Conservation (phyloP, 2,329 filamentous ascomycete species). For the Apiospora kogelbergensis region DNA sequence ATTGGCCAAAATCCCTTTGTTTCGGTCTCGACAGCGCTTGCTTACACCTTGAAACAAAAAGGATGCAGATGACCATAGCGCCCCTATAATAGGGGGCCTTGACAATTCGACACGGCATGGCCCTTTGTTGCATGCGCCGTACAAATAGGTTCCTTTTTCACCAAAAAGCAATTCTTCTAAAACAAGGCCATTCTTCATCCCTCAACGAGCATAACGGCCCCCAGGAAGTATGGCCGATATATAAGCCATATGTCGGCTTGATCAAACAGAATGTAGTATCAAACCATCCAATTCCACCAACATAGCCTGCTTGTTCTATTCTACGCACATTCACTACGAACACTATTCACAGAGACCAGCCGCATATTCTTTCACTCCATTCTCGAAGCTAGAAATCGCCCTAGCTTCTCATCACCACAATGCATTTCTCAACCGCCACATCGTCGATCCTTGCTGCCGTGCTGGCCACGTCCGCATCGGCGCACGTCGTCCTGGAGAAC, state of each 20-base stretch:
- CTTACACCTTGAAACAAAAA: not conserved
- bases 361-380: not conserved
- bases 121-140: not conserved
- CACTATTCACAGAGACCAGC: not conserved
- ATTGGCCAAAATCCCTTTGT: not conserved
- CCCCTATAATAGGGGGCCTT: too few species aligned
- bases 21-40: slow-evolving; percentile 2
- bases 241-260: not conserved
- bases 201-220: not conserved
- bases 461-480: slow-evolving; percentile 36
- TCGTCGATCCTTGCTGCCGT: slow-evolving; percentile 39
- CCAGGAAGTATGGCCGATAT: not conserved
- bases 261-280: not conserved
- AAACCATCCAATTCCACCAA: not conserved
- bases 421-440: not conserved
- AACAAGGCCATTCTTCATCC: not conserved
- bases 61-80: not conserved
- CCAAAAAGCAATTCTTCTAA: not conserved
- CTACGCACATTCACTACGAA: not conserved
- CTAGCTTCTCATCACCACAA: not conserved
- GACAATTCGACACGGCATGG: not conserved
- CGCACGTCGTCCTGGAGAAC: slow-evolving; percentile 62
- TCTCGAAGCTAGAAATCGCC: not conserved
- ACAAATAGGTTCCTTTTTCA: not conserved
- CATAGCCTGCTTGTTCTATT: too few species aligned